Conservation (phyloP, 1,139 yeast genomes). For the Blastobotrys apis region DNA sequence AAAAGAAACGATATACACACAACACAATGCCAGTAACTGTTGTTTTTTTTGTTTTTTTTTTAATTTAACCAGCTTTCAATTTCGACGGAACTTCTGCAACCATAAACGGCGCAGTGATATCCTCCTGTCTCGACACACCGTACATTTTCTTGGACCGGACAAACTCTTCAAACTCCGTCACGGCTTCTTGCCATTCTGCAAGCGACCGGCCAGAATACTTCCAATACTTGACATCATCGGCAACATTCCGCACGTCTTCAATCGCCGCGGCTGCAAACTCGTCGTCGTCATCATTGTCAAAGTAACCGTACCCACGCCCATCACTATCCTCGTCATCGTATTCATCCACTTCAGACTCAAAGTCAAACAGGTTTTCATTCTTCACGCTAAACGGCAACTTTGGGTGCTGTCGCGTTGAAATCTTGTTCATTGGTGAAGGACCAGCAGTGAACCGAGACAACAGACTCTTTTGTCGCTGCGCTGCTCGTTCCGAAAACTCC, state of each 20-base stretch:
- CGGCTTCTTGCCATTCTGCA: conserved; percentile 57
- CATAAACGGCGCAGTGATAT: conserved; percentile 41
- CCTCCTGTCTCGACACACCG: conserved; percentile 31
- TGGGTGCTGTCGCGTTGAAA: conserved; percentile 13
- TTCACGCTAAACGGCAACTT: conserved; percentile 25
- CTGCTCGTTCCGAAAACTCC: conserved; percentile 23
- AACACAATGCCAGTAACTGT: too few species aligned
- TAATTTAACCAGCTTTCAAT: conserved; percentile 22
- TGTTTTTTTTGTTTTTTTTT: too few species aligned
- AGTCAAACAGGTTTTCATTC: background rate
- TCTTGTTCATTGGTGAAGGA: background rate
- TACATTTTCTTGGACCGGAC: conserved; percentile 36
- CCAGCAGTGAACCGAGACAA: background rate
- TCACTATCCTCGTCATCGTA: conserved; percentile 7
- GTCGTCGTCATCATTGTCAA: background rate
- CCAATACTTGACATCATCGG: conserved; percentile 32
- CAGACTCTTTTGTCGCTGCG: conserved; percentile 4
- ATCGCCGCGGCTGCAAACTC: background rate
- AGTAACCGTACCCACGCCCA: background rate
- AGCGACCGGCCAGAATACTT: conserved; percentile 57
- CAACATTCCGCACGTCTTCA: background rate
- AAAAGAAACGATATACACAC: too few species aligned
- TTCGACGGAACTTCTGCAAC: conserved; percentile 41
- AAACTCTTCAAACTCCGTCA: conserved; percentile 57
- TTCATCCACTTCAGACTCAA: conserved; percentile 17